phyloP scores from a whole-genome alignment of 352 stramenopile species.

The Pythium dissotocum region DNA sequence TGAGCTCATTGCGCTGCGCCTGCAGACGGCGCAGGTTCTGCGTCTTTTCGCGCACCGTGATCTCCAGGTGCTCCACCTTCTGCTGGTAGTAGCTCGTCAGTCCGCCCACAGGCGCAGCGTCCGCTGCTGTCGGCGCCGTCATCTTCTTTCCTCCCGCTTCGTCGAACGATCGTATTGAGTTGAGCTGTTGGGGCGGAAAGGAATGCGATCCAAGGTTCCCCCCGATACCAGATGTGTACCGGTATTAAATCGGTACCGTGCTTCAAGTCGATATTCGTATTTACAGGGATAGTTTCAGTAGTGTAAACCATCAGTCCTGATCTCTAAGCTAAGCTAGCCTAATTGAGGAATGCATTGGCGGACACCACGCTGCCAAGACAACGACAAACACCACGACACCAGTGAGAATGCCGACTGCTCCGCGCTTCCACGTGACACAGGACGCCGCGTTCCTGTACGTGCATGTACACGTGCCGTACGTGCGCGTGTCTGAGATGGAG shows the following conservation, averaged over 20 bases:
- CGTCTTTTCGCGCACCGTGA: constrained; percentile 93
- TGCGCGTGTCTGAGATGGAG: constrained; percentile 92
- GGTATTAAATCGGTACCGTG: constrained; percentile 17
- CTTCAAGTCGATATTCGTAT: constrained; percentile 18
- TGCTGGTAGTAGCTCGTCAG: constrained; percentile 93
- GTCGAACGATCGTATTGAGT: not conserved
- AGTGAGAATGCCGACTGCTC: constrained; percentile 68
- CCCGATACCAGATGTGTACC: constrained; percentile 23
- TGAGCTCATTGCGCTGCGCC: constrained; percentile 99
- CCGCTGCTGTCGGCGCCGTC: constrained; percentile 38
- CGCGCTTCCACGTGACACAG: constrained; percentile 84
- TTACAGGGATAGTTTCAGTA: constrained; percentile 2
- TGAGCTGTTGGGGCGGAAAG: constrained; percentile 3
- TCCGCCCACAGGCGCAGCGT: constrained; percentile 37
- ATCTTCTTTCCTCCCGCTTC: constrained; percentile 31
- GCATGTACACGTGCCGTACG: constrained; percentile 89
- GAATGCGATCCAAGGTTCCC: constrained; percentile 21
- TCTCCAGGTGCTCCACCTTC: constrained; percentile 95
- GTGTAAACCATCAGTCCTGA: not conserved
- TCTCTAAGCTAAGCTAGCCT: not conserved
- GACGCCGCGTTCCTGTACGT: constrained; percentile 83
- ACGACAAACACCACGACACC: not conserved
- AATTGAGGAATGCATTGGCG: not conserved
- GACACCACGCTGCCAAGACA: not conserved
- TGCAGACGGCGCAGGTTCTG: constrained; percentile 98